Percentiles rank a stretch among this genome's conserved stretches.
Conservation (phyloP, 768 basidiomycete species). For the Psilocybe cyanescens region DNA sequence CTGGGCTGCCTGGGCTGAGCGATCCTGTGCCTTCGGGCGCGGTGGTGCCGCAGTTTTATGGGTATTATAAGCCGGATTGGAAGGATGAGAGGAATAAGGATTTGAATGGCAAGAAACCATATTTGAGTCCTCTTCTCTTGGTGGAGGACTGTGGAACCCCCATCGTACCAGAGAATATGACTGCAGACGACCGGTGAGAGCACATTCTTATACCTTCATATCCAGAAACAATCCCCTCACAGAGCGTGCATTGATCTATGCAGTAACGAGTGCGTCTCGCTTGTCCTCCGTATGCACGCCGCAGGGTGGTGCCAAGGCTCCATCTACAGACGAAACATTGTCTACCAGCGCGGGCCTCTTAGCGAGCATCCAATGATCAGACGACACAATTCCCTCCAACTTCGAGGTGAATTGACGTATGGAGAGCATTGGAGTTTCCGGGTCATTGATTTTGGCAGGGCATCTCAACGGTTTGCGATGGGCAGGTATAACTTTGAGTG, state of each 20-base stretch:
- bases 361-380: constrained; percentile 18
- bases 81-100: constrained; percentile 1
- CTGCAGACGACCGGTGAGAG: constrained; percentile 40
- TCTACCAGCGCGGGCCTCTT: constrained; percentile 39
- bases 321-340: constrained; percentile 39
- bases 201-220: not conserved
- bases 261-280: constrained; percentile 43
- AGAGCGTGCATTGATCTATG: not conserved
- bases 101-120: constrained; percentile 7
- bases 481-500: not conserved
- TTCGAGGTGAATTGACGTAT: not conserved
- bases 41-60: constrained; percentile 66
- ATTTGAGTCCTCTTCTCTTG: constrained; percentile 45
- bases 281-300: constrained; percentile 40
- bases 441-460: constrained; percentile 45
- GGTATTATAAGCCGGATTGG: constrained; percentile 47
- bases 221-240: not conserved
- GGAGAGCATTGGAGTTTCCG: constrained; percentile 34
- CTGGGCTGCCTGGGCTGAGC: not conserved
- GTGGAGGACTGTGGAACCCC: constrained; percentile 45
- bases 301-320: constrained; percentile 41
- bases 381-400: not conserved
- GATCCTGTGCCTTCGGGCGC: constrained; percentile 51
- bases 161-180: constrained; percentile 29
- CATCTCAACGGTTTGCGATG: not conserved